phyloP scores from a whole-genome alignment of 768 basidiomycete species.

The Rhizopogon vinicolor region DNA sequence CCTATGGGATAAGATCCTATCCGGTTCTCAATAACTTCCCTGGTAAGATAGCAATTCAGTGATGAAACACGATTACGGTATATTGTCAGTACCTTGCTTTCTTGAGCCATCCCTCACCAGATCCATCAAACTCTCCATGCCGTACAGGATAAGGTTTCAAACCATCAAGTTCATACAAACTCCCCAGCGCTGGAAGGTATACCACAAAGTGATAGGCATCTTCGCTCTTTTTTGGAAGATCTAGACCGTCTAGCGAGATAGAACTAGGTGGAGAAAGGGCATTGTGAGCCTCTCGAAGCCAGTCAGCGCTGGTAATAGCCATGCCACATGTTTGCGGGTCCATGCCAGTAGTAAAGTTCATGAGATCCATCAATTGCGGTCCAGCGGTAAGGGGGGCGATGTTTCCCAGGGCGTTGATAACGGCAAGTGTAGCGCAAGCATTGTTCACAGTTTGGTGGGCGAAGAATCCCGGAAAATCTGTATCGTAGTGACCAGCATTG shows the following conservation, averaged over 20 bases:
- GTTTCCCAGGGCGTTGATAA: constrained; percentile 87
- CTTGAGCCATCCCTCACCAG: constrained; percentile 78
- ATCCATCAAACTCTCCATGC: constrained; percentile 70
- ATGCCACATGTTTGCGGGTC: constrained; percentile 83
- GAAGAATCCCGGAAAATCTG: constrained; percentile 83
- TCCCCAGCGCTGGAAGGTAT: constrained; percentile 81
- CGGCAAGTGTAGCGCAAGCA: constrained; percentile 93
- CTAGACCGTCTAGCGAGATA: constrained; percentile 83
- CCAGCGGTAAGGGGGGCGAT: constrained; percentile 62
- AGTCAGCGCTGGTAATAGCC: constrained; percentile 76
- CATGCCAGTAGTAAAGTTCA: constrained; percentile 80
- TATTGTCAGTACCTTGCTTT: constrained; percentile 58
- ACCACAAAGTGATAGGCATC: constrained; percentile 98
- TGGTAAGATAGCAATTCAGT: constrained; percentile 26
- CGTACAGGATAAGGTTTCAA: constrained; percentile 73
- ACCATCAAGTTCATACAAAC: constrained; percentile 92
- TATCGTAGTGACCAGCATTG: constrained; percentile 59
- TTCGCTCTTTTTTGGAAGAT: constrained; percentile 57
- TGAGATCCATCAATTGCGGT: constrained; percentile 64
- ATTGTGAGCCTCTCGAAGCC: constrained; percentile 85
- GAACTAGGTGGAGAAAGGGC: constrained; percentile 87
- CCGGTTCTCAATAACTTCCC: constrained; percentile 80
- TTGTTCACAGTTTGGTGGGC: constrained; percentile 95
- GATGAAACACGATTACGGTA: constrained; percentile 3
- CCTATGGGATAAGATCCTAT: constrained; percentile 90